Conservation (phyloP, 1,284 basidiomycete genomes). For the Cryptococcus sp. region DNA sequence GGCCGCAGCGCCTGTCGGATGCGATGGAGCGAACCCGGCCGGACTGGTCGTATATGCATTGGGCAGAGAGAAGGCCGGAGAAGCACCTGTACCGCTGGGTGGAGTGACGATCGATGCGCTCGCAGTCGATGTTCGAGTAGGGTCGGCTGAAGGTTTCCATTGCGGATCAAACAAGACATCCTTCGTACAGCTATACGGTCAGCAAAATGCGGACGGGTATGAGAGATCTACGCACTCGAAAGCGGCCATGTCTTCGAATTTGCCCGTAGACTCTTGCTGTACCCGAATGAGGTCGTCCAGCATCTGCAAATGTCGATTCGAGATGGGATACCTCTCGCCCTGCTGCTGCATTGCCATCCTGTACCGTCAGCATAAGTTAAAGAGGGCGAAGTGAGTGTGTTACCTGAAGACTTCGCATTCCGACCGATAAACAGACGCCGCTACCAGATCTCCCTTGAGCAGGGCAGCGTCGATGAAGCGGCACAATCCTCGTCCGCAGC, state of each 20-base stretch:
- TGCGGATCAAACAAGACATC: neutral
- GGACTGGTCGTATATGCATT: neutral
- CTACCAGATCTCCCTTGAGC: constrained; percentile 20
- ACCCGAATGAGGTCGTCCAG: constrained; percentile 21
- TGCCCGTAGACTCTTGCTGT: neutral
- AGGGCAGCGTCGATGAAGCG: constrained; percentile 34
- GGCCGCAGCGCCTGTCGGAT: neutral
- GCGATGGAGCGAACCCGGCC: neutral
- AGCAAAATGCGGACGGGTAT: neutral
- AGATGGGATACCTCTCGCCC: constrained; percentile 30
- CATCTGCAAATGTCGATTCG: constrained; percentile 24
- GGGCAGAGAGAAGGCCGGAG: neutral
- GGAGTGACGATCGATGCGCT: neutral
- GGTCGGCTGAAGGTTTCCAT: neutral
- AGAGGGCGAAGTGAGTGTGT: no score
- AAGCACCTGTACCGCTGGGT: neutral
- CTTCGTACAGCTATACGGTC: neutral
- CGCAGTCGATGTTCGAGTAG: neutral
- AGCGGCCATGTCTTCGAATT: neutral
- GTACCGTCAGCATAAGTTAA: neutral
- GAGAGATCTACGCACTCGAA: neutral
- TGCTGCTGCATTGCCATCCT: constrained; percentile 22
- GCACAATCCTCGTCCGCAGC: constrained; percentile 22
- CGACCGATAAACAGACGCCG: constrained; percentile 30
- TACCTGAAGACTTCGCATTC: constrained; percentile 38